phyloP scores from a whole-genome alignment of 495 filamentous ascomycete genomes.

The Xylaria intraflava region DNA sequence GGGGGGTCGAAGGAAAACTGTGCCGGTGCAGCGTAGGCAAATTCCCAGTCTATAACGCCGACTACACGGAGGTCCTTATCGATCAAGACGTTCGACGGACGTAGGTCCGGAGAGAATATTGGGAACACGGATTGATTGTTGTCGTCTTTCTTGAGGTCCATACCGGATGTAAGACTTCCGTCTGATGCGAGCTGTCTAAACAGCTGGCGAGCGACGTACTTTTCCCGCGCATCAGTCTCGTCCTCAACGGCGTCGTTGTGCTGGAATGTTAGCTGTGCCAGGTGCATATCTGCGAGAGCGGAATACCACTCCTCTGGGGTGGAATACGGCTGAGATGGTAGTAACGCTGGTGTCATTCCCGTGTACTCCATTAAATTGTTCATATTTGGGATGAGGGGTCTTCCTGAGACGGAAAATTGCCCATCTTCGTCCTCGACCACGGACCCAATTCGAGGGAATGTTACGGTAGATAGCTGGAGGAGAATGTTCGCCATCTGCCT shows the following conservation, averaged over 20 bases:
- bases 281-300: slow-evolving; percentile 36
- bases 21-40: slow-evolving; percentile 35
- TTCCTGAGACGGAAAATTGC: slow-evolving; percentile 12
- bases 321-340: slow-evolving; percentile 9
- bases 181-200: slow-evolving; percentile 1
- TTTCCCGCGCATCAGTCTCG: slow-evolving; percentile 30
- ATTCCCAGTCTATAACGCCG: slow-evolving; percentile 37
- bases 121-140: slow-evolving; percentile 1
- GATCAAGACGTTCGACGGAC: slow-evolving; percentile 26
- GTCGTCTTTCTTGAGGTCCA: slow-evolving; percentile 25
- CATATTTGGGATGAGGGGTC: slow-evolving; percentile 23
- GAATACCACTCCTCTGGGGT: slow-evolving; percentile 32
- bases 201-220: slow-evolving; percentile 27
- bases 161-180: slow-evolving; percentile 17
- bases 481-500: slow-evolving; percentile 29
- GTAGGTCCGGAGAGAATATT: slow-evolving; percentile 24
- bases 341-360: slow-evolving; percentile 14
- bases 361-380: slow-evolving; percentile 20
- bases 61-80: slow-evolving; percentile 14
- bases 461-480: slow-evolving; percentile 28
- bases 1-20: slow-evolving; percentile 35
- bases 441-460: slow-evolving; percentile 33
- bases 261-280: slow-evolving; percentile 34
- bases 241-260: slow-evolving; percentile 34
- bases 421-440: slow-evolving; percentile 14